Evolutionary conservation across 108 stramenopile species (phyloP), one percentile per base, ranked within the genome.

Genomic region (Nannochloropsis granulata): DNA sequence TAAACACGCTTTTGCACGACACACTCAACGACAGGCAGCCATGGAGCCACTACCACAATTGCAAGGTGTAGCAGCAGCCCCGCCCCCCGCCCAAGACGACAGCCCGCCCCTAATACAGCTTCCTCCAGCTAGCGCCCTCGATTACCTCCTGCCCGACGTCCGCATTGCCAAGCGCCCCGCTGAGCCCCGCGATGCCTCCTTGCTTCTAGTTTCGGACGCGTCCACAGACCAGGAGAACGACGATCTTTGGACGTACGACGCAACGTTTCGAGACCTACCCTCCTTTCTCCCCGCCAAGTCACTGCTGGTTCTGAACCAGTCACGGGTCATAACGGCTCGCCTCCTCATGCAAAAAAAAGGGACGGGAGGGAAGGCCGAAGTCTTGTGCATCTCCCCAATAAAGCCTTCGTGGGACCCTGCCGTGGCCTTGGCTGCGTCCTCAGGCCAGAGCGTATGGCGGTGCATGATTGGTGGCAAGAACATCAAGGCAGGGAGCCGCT

Each of bases 141-240:
- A 71, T 71, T 92, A 92, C 79, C 43, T 87, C 34, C 78, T 92
- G 78, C 82, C 83, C n/a, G 34, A 82, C 23, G 88, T 87, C 13
- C 43, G 79, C 25, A 90, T 92, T 81, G 91, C 91, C 14, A 84
- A 83, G 81, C 87, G 89, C 44, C 91, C 91, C n/a, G 91, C 91
- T 12, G 80, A 86, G 19, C 90, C 90, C 12, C 87, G 91, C 25
- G 91, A 90, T 25, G 85, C 89, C 71, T 90, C 90, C 14, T 83
- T 82, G 13, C 23, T 92, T 13, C 46, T 92, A 23, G 90, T 90
- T 25, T 71, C 56, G n/a, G 56, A 71, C n/a, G 56, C 56, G 7
- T 71, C 56, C 21, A n/a, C 56, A n/a, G 21, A 1, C 7, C 21
- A 16, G n/a, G 56, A 71, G 21, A 82, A 89, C 81, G 84, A 44